Conservation (phyloP, 1,284 basidiomycete genomes). For the Irpex sp. region DNA sequence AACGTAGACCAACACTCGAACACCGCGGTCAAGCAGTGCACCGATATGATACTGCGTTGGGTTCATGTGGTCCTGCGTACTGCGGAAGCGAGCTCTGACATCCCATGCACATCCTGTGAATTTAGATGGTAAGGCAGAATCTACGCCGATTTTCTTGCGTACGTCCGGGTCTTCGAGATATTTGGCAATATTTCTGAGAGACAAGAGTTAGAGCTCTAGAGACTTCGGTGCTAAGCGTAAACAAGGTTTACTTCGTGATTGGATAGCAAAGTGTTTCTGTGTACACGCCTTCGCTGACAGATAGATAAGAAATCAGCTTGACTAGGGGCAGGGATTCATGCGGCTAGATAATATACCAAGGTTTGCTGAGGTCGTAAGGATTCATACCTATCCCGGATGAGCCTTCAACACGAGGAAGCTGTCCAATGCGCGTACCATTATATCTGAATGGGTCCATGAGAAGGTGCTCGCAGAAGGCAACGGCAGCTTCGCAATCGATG, state of each 20-base stretch:
- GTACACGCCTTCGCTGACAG: background rate
- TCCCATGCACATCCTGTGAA: conserved; percentile 46
- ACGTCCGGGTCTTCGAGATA: conserved; percentile 58
- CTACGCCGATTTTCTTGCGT: conserved; percentile 58
- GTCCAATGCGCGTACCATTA: background rate
- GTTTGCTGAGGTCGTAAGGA: conserved; percentile 23
- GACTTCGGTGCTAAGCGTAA: too few relatives aligned
- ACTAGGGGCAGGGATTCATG: background rate
- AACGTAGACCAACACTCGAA: conserved; percentile 75
- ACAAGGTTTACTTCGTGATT: conserved; percentile 9
- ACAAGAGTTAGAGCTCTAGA: too few relatives aligned
- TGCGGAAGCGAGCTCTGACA: conserved; percentile 40
- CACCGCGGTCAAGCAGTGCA: conserved; percentile 69
- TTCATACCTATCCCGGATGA: conserved; percentile 19
- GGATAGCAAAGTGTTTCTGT: conserved; percentile 26
- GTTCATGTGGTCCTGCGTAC: conserved; percentile 37
- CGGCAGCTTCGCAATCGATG: conserved; percentile 10
- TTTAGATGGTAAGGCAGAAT: conserved; percentile 34
- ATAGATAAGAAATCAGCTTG: background rate
- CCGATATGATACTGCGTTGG: conserved; percentile 55
- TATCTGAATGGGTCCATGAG: background rate
- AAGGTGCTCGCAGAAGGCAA: conserved; percentile 1
- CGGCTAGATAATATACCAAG: conserved; percentile 15
- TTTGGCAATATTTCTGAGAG: conserved; percentile 30
- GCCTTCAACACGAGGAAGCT: too few relatives aligned